These are phyloP conservation scores for Podochytrium sp. DNA, from an alignment of 192 early-diverging fungal genomes.

Conservation along the genomic window DNA sequence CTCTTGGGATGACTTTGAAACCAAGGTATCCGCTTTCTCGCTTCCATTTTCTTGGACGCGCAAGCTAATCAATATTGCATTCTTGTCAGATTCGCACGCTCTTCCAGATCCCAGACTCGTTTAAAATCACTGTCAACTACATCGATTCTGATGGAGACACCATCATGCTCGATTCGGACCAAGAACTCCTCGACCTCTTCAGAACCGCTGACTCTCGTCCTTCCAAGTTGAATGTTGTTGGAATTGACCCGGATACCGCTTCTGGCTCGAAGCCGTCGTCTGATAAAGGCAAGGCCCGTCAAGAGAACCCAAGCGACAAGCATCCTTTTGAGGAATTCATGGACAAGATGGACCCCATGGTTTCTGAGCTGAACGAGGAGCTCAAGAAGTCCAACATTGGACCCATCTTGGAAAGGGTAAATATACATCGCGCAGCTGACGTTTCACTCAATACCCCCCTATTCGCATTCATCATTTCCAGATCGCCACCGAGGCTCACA, in stretches of 20 bases:
- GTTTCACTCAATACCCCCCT: not conserved
- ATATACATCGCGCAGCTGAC: not conserved
- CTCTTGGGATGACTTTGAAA: constrained; percentile 16
- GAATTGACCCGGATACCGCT: not conserved
- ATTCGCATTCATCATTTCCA: constrained; percentile 4
- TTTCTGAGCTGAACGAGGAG: constrained; percentile 21
- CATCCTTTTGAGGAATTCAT: constrained; percentile 17
- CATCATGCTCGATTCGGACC: constrained; percentile 39
- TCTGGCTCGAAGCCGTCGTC: not conserved
- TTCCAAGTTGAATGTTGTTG: not conserved
- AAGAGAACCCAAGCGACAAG: too few species aligned
- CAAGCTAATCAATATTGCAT: too few species aligned
- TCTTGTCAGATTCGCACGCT: constrained; percentile 23
- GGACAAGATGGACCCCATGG: constrained; percentile 24
- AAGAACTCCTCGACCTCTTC: constrained; percentile 27
- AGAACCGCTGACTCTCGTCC: not conserved
- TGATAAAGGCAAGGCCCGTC: not conserved
- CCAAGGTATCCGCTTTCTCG: constrained; percentile 9
- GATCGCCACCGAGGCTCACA: constrained; percentile 29
- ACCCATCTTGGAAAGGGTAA: constrained; percentile 33
- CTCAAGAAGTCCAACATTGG: constrained; percentile 34
- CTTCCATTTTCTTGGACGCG: too few species aligned
- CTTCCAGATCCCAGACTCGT: constrained; percentile 17
- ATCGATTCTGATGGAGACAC: constrained; percentile 33
- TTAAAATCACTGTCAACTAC: constrained; percentile 33